Base-by-base conservation (phyloP, 2,329 filamentous ascomycete genomes). In the Lecanicillium sp. region DNA sequence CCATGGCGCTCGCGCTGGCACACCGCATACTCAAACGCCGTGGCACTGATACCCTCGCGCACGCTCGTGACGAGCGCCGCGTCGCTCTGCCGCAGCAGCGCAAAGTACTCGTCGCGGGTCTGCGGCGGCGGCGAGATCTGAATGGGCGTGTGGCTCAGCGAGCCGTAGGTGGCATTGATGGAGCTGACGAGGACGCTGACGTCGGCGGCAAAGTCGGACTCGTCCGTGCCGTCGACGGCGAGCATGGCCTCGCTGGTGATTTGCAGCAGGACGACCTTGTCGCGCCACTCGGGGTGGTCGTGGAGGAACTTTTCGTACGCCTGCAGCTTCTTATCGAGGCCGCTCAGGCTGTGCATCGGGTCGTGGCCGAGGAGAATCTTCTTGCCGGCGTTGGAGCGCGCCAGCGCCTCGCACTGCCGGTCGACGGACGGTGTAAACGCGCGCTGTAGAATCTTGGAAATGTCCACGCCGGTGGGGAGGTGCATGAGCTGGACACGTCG, bases 31-130 rank as follows among this genome's bases (percentile, higher is more conserved):
- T 97, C 90, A 50, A 97, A 69, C 56, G 87, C 92, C 15, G 89
- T 95, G 1, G 90, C 96, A 67, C 96, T 97, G 88, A 96, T 96
- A 43, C 90, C 90, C 60, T 97, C 90, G 43, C 90, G 79, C 17
- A 96, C 88, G 50, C 87, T 95, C 6, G 92, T 96, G 60, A 96
- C 95, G 37, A 97, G 71, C 4, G 87, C 90, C 47, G 96, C 85
- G 58, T 97, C 88, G 29, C 85, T 89, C 3, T 87, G 79, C 17
- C 90, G 81, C 39, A 97, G 73, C 14, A 97, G 75, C 5, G 90
- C 89, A 60, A 95, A 94, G 61, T 97, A 97, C 62, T 96, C 89
- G 50, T 88, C 84, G 47, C 83, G 84, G 33, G 79, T 82, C 33
- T 96, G 74, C 57, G 96, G 96, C 59, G 95, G 88, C 9, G 89